phyloP scores from a whole-genome alignment of 1,139 yeast species.

The Diutina pseudorugosa region DNA sequence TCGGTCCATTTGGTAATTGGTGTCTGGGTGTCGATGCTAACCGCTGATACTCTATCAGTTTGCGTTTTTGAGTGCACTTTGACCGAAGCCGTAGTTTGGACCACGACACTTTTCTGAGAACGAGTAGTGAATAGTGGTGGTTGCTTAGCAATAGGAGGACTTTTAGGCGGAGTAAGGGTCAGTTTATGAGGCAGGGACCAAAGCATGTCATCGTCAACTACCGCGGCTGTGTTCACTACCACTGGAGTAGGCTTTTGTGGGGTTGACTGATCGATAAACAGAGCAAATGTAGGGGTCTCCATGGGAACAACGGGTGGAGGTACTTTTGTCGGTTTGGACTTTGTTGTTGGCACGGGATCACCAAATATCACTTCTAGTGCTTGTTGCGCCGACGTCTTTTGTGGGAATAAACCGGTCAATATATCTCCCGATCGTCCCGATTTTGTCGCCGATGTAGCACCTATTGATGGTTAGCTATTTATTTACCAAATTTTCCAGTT shows the following conservation, averaged over 20 bases:
- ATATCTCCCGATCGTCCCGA: background rate
- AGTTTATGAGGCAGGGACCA: background rate
- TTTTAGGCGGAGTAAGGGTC: background rate
- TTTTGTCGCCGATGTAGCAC: background rate
- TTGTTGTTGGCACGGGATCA: background rate
- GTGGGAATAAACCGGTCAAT: background rate
- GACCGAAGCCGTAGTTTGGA: background rate
- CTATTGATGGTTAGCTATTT: background rate
- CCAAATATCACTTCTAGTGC: background rate
- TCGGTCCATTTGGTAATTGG: background rate
- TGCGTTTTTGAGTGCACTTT: background rate
- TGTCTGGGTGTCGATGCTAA: background rate
- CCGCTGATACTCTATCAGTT: background rate
- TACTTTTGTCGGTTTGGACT: background rate
- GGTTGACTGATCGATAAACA: background rate
- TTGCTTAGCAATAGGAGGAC: too few species aligned
- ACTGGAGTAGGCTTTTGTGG: background rate
- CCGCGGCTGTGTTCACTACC: background rate
- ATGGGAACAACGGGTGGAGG: background rate
- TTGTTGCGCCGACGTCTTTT: background rate
- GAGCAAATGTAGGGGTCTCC: background rate
- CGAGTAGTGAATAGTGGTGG: background rate
- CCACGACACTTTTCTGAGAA: background rate
- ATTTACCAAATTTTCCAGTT: too few species aligned
- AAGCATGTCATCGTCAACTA: background rate